A percentile compares a stretch with the other conserved stretches of the same genome.
Evolutionary conservation across 306 rosid species (phyloP).

Genomic region (Dalbergia cochinchinensis): DNA sequence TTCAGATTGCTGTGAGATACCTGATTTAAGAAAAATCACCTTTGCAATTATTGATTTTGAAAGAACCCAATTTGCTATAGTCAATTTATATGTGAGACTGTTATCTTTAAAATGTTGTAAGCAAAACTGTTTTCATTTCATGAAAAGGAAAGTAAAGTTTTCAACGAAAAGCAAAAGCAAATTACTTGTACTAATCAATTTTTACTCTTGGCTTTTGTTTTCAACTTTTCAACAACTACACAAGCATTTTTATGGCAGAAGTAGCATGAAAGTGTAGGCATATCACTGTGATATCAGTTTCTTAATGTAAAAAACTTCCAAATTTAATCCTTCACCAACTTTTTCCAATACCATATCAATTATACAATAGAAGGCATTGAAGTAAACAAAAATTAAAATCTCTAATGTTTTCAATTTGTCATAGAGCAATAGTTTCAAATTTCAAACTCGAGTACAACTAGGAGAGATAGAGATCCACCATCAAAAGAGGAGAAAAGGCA

Average conservation of each 20-base stretch:
- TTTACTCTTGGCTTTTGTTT: slow-evolving; percentile 15
- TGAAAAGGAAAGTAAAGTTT: slow-evolving; percentile 3
- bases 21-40: slow-evolving; percentile 34
- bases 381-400: slow-evolving; percentile 21
- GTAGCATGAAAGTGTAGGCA: neutral
- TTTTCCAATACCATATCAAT: neutral
- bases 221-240: neutral
- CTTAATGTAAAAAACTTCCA: slow-evolving; percentile 8
- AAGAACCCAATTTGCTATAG: slow-evolving; percentile 13
- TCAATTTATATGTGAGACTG: slow-evolving; percentile 21
- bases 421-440: slow-evolving; percentile 10
- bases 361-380: neutral
- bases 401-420: slow-evolving; percentile 20
- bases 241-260: neutral
- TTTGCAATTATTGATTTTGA: slow-evolving; percentile 36
- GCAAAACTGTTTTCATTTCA: slow-evolving; percentile 13
- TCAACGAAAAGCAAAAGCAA: neutral
- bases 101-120: neutral
- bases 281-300: slow-evolving; percentile 24
- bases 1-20: slow-evolving; percentile 25
- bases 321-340: slow-evolving; percentile 27
- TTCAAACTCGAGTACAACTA: slow-evolving; percentile 17
- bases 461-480: neutral
- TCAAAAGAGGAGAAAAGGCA: slow-evolving; percentile 13
- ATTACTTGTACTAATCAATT: no score